Percentiles rank a stretch among this genome's conserved stretches.
Evolutionary conservation across 2,329 filamentous ascomycete species (phyloP).

Genomic region (Aureobasidium vineae): DNA sequence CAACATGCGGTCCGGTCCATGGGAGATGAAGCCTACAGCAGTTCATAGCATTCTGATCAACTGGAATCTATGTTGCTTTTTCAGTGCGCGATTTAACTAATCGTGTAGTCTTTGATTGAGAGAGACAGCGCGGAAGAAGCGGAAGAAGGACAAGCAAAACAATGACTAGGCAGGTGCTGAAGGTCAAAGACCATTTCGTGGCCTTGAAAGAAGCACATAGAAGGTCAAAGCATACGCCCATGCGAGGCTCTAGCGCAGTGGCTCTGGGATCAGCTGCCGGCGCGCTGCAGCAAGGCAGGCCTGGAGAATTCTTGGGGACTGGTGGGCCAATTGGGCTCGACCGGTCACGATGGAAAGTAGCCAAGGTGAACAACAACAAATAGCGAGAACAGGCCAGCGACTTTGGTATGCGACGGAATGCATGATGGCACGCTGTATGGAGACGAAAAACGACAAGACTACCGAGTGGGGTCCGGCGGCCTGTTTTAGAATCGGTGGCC

Average conservation of each 20-base stretch:
- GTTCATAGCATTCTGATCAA: background rate
- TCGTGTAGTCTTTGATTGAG: conserved; percentile 8
- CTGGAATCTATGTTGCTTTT: background rate
- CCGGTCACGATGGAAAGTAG: background rate
- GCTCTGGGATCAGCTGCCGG: conserved; percentile 18
- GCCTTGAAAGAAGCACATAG: conserved; percentile 20
- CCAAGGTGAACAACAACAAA: background rate
- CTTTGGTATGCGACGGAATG: background rate
- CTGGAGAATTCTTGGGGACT: background rate
- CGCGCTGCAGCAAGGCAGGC: conserved; percentile 11
- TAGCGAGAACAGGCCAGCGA: background rate
- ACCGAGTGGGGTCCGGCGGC: conserved; percentile 9
- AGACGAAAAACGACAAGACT: conserved; percentile 16
- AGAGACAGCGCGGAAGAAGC: conserved; percentile 8
- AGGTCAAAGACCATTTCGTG: conserved; percentile 8
- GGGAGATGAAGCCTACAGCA: background rate
- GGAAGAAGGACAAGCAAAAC: conserved; percentile 5
- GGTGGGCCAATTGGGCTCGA: conserved; percentile 11
- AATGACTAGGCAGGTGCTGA: background rate
- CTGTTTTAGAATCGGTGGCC: conserved; percentile 15
- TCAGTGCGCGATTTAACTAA: conserved; percentile 6
- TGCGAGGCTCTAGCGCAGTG: conserved; percentile 12
- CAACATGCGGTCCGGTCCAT: conserved; percentile 9
- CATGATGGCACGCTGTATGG: conserved; percentile 16
- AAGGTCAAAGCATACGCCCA: conserved; percentile 22